A percentile compares a stretch with the other conserved stretches of the same genome.
Conservation (phyloP, 2,329 filamentous ascomycete genomes). For the Curvularia eragrostidis region DNA sequence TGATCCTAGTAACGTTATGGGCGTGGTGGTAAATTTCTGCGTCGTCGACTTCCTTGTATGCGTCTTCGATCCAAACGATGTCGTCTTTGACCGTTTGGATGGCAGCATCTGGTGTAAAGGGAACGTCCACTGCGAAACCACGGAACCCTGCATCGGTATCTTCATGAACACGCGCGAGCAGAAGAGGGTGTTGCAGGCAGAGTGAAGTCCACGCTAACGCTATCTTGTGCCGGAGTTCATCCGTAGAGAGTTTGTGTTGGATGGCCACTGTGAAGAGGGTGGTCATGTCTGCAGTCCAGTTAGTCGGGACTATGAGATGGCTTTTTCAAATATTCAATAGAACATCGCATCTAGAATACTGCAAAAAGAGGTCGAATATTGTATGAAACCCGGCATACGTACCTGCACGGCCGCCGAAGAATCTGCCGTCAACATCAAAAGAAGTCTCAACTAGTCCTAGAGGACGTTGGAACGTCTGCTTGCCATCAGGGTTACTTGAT, state of each 20-base stretch:
- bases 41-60: slow-evolving; percentile 43
- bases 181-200: slow-evolving; percentile 49
- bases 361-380: neutral
- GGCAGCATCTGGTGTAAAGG: slow-evolving; percentile 37
- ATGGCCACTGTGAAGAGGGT: slow-evolving; percentile 48
- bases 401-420: slow-evolving; percentile 53
- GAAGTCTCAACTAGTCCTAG: slow-evolving; percentile 54
- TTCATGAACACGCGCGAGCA: slow-evolving; percentile 43
- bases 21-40: slow-evolving; percentile 52
- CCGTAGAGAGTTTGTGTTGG: slow-evolving; percentile 36
- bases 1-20: slow-evolving; percentile 50
- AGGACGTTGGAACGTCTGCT: slow-evolving; percentile 43
- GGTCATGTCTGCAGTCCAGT: slow-evolving; percentile 47
- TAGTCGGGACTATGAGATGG: neutral
- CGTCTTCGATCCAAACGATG: slow-evolving; percentile 51
- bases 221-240: slow-evolving; percentile 45
- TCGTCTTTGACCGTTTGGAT: slow-evolving; percentile 37
- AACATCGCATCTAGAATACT: neutral
- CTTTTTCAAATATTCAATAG: neutral
- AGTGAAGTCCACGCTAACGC: slow-evolving; percentile 51
- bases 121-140: slow-evolving; percentile 47
- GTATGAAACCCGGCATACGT: neutral
- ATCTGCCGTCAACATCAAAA: slow-evolving; percentile 55
- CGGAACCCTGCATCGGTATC: slow-evolving; percentile 22
- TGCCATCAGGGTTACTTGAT: slow-evolving; percentile 16